Conservation (phyloP, 148 eudicot species). For the Simmondsia chinensis region DNA sequence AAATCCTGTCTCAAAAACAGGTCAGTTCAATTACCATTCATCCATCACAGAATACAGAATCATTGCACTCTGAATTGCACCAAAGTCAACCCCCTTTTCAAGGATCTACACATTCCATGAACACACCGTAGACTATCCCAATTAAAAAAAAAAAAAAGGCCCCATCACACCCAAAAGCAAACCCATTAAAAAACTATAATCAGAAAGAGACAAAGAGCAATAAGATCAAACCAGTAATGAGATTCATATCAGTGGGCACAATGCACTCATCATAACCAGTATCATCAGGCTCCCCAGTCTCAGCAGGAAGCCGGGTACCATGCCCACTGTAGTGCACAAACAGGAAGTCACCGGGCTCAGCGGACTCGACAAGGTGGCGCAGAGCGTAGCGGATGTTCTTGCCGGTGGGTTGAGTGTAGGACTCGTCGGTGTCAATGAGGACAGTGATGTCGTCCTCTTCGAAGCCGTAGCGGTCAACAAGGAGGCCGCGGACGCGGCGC, state of each 20-base stretch:
- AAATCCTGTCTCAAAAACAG: too few species aligned
- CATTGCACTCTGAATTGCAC: too few species aligned
- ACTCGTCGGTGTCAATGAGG: slow-evolving; percentile 31
- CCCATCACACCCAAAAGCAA: too few species aligned
- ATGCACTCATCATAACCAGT: slow-evolving; percentile 63
- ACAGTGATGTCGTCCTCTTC: slow-evolving; percentile 25
- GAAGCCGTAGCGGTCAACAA: slow-evolving; percentile 30
- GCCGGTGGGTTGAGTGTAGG: slow-evolving; percentile 40
- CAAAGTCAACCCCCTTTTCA: too few species aligned
- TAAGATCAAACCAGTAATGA: slow-evolving; percentile 36
- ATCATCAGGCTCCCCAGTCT: slow-evolving; percentile 16
- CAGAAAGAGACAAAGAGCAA: too few species aligned
- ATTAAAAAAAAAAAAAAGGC: too few species aligned
- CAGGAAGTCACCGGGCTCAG: slow-evolving; percentile 40
- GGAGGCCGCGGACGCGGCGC: slow-evolving; percentile 25
- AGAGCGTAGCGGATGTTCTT: slow-evolving; percentile 47
- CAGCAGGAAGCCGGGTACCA: slow-evolving; percentile 40
- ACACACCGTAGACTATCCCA: too few species aligned
- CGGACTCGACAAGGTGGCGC: slow-evolving; percentile 30
- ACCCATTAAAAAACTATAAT: too few species aligned
- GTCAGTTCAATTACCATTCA: too few species aligned
- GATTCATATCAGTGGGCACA: slow-evolving; percentile 60
- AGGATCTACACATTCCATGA: too few species aligned
- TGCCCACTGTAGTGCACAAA: slow-evolving; percentile 67
- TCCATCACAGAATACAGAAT: too few species aligned